These are phyloP conservation scores for Aureobasidium vineae DNA, from an alignment of 2,329 filamentous ascomycete species.

Conservation along the genomic window DNA sequence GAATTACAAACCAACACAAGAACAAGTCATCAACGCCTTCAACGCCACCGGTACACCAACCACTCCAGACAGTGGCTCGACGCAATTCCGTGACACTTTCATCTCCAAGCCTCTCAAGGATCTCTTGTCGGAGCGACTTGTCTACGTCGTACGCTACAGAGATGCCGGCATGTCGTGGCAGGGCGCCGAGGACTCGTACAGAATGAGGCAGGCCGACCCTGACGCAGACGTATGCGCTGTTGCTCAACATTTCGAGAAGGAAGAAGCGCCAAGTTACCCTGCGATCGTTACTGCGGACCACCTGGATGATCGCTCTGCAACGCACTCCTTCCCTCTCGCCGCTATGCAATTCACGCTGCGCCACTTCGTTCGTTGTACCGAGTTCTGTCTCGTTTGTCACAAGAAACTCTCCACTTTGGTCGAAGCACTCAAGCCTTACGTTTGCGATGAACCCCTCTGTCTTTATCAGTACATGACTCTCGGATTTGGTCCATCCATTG, in stretches of 20 bases:
- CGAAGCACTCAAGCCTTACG: slow-evolving; percentile 68
- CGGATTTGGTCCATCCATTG: slow-evolving; percentile 81
- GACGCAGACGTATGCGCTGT: slow-evolving; percentile 35
- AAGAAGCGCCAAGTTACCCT: slow-evolving; percentile 42
- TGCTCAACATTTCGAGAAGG: slow-evolving; percentile 43
- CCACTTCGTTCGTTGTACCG: slow-evolving; percentile 75
- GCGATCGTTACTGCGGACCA: slow-evolving; percentile 53
- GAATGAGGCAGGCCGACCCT: slow-evolving; percentile 45
- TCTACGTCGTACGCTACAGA: slow-evolving; percentile 58
- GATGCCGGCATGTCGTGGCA: slow-evolving; percentile 61
- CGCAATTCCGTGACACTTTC: slow-evolving; percentile 57
- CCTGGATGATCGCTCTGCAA: slow-evolving; percentile 30
- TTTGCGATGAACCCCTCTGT: slow-evolving; percentile 73
- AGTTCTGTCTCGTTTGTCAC: slow-evolving; percentile 86
- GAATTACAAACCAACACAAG: slow-evolving; percentile 67
- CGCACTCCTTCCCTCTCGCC: slow-evolving; percentile 55
- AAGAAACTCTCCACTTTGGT: slow-evolving; percentile 63
- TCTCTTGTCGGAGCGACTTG: slow-evolving; percentile 65
- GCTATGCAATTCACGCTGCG: slow-evolving; percentile 73
- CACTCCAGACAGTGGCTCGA: slow-evolving; percentile 2
- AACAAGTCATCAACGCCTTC: slow-evolving; percentile 57
- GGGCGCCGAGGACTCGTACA: slow-evolving; percentile 61
- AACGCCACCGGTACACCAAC: slow-evolving; percentile 31
- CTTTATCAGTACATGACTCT: slow-evolving; percentile 84
- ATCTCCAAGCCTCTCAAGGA: slow-evolving; percentile 70